A percentile compares a stretch with the other conserved stretches of the same genome.
Conservation (phyloP, 225 moss, liverwort and hornwort species). For the Rhytidiadelphus loreus region DNA sequence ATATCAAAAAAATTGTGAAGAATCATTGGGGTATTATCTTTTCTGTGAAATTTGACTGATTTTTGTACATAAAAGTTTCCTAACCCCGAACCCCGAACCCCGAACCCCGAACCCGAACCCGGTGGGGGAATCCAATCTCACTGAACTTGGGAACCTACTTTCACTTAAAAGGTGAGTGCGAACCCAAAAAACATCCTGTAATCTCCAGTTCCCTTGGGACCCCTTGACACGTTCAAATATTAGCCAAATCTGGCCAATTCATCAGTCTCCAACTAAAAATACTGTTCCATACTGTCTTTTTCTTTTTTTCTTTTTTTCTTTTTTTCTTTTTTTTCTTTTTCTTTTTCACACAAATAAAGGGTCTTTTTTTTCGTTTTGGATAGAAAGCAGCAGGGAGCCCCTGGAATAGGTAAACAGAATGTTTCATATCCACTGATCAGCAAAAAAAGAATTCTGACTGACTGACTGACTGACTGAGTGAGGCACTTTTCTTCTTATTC, state of each 20-base stretch:
- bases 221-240: background rate
- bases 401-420: background rate
- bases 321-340: too few species aligned
- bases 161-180: too few species aligned
- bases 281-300: too few species aligned
- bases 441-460: background rate
- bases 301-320: too few species aligned
- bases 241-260: background rate
- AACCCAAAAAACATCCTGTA: background rate
- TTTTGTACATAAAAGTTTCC: too few species aligned
- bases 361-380: background rate
- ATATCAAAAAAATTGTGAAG: too few species aligned
- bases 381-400: background rate
- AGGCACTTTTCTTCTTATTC: background rate
- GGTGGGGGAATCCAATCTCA: too few species aligned
- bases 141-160: background rate
- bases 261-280: background rate
- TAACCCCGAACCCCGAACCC: too few species aligned
- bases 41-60: rapidly evolving
- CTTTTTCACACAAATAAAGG: too few species aligned
- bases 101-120: too few species aligned
- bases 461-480: too few species aligned
- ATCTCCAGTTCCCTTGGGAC: too few species aligned
- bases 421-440: background rate
- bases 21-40: background rate